Base-by-base conservation (phyloP, 2,329 filamentous ascomycete genomes). In the Metarhizium robertsii region DNA sequence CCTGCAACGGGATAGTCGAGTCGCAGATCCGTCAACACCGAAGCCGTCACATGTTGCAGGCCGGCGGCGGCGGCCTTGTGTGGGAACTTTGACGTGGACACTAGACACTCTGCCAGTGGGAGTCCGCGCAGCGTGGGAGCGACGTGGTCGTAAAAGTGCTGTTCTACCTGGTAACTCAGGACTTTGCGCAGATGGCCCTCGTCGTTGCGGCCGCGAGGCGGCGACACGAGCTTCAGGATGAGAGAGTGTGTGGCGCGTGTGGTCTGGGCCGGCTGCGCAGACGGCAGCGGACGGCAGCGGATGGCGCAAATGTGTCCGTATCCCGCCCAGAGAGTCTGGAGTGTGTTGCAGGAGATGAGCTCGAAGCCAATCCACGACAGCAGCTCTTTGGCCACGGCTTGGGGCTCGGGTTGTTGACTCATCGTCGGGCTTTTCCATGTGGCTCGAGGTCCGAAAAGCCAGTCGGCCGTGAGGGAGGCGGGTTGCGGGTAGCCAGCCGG, bases 121-220 rank as follows among this genome's bases (percentile, higher is more conserved):
- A 79, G 64, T 0, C 70, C 64, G 0, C 69, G 63, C 2, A 87
- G 65, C 0, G 63, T 64, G 0, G 80, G 78, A 0, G 80, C 81
- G 11, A 87, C 66, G 2, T 77, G 65, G 2, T 70, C 71, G 64
- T 88, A 88, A 60, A 88, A 88, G 60, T 78, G 78, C 62, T 85
- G 83, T 66, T 88, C 85, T 3, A 86, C 81, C 49, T 83, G 75
- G 60, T 88, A 88, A 63, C 82, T 86, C 32, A 87, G 66, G 57
- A 87, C 77, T 63, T 88, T 88, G 6, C 85, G 77, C 0, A 81
- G 61, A 59, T 87, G 84, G 0, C 84, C 82, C 61, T 87, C 84
- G 42, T 84, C 78, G 0, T 53, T 49, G 0, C 53, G 58, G 34
- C 57, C 53, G 43, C 66, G 62, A 0, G 81, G 80, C 6, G 81